Evolutionary conservation across 345 rosid genomes (phyloP).

Genomic region (Bruguiera gymnorhiza): DNA sequence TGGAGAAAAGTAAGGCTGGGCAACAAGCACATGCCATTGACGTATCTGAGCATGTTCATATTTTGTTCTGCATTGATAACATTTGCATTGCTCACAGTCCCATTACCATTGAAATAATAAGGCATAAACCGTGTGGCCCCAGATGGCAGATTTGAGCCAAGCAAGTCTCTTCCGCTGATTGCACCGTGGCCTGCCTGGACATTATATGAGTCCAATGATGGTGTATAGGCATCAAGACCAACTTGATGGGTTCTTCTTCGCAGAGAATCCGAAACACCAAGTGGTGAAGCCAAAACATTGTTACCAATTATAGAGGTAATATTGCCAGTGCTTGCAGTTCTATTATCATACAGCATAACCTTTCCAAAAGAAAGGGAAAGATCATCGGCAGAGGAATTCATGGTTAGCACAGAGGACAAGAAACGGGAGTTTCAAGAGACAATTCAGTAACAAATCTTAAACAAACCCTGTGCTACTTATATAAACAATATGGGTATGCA

Average conservation of each 20-base stretch:
- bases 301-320: too few species aligned
- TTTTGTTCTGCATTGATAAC: too few species aligned
- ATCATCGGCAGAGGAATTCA: not conserved
- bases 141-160: not conserved
- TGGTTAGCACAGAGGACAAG: not conserved
- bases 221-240: not conserved
- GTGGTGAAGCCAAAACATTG: too few species aligned
- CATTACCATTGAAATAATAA: not conserved
- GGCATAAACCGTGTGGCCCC: not conserved
- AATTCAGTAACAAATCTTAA: too few species aligned
- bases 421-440: not conserved
- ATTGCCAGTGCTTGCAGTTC: too few species aligned
- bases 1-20: not conserved
- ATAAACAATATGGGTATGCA: too few species aligned
- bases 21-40: too few species aligned
- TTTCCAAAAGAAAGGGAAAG: not conserved
- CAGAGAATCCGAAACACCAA: too few species aligned
- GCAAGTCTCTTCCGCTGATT: not conserved
- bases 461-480: too few species aligned
- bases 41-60: too few species aligned
- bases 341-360: not conserved
- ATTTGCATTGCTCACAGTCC: too few species aligned
- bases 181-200: not conserved
- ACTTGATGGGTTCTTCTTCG: too few species aligned
- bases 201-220: not conserved